Conservation (phyloP, 163 green algal species). For the Scenedesmus sp. region DNA sequence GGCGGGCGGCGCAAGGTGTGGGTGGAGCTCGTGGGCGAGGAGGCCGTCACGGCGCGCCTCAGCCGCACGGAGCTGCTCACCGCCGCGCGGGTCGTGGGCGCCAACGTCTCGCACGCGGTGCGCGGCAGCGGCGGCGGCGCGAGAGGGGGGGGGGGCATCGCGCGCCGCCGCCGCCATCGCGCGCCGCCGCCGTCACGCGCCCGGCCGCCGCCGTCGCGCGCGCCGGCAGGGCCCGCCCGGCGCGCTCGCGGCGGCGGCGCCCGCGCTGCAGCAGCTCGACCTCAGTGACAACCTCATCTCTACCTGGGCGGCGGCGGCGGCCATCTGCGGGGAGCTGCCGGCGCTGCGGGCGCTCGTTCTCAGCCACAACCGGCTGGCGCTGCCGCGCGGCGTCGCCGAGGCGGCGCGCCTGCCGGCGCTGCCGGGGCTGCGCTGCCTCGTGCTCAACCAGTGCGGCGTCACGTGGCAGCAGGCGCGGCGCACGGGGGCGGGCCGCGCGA, state of each 20-base stretch:
- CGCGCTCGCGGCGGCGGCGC: constrained; percentile 23
- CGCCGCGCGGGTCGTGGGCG: constrained; percentile 50
- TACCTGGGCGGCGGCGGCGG: constrained; percentile 49
- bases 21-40: constrained; percentile 64
- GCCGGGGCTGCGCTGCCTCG: constrained; percentile 59
- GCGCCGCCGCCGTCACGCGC: too few species aligned
- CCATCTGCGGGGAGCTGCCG: constrained; percentile 49
- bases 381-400: neutral
- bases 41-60: constrained; percentile 56
- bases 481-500: neutral
- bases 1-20: constrained; percentile 47
- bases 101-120: constrained; percentile 38
- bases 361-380: constrained; percentile 48
- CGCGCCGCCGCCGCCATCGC: too few species aligned
- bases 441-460: constrained; percentile 71
- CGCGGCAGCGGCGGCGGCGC: too few species aligned
- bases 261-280: constrained; percentile 67
- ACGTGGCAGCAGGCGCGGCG: constrained; percentile 58
- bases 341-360: constrained; percentile 54
- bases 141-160: too few species aligned
- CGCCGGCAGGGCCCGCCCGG: constrained; percentile 51
- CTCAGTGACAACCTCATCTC: constrained; percentile 67
- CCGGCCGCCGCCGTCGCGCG: too few species aligned
- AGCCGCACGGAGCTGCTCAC: constrained; percentile 53
- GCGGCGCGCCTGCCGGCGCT: constrained; percentile 27